Percentiles rank a stretch among this genome's conserved stretches.
Evolutionary conservation across 2,329 filamentous ascomycete genomes (phyloP).

Genomic region (Aspergillus tanneri): DNA sequence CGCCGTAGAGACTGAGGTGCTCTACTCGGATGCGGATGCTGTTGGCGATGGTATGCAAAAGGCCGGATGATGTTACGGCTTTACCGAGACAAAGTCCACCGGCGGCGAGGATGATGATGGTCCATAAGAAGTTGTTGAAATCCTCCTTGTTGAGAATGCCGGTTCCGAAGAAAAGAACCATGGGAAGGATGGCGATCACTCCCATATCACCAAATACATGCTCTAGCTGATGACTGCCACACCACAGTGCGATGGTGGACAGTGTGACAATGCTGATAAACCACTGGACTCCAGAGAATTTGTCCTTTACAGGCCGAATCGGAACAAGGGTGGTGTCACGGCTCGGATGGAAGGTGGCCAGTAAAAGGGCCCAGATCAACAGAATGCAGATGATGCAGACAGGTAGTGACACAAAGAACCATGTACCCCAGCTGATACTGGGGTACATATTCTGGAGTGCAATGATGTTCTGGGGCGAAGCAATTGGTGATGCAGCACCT

Average conservation of each 20-base stretch:
- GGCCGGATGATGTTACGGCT: constrained; percentile 86
- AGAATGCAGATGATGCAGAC: constrained; percentile 87
- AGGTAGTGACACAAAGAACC: constrained; percentile 95
- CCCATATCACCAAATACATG: constrained; percentile 94
- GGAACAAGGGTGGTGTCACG: constrained; percentile 85
- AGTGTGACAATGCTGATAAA: constrained; percentile 86
- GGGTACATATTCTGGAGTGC: constrained; percentile 94
- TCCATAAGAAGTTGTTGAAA: constrained; percentile 99
- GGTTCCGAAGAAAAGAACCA: constrained; percentile 93
- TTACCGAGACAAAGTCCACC: constrained; percentile 91
- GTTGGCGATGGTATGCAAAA: constrained; percentile 82
- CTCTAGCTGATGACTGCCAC: constrained; percentile 84
- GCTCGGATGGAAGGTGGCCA: constrained; percentile 81
- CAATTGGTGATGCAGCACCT: constrained; percentile 93
- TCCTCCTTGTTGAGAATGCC: constrained; percentile 97
- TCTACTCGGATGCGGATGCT: constrained; percentile 72
- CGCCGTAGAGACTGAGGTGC: constrained; percentile 77
- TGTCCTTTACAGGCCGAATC: constrained; percentile 84
- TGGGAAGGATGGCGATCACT: constrained; percentile 92
- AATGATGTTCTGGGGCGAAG: constrained; percentile 95
- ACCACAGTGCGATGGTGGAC: constrained; percentile 86
- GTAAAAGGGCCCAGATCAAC: constrained; percentile 82
- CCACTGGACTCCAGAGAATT: constrained; percentile 84
- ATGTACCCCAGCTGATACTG: constrained; percentile 85
- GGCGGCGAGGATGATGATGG: constrained; percentile 96